Percentiles rank a stretch among this genome's conserved stretches.
These are phyloP conservation scores for Galium porrigens DNA, from an alignment of 305 asterid species.

Conservation along the genomic window DNA sequence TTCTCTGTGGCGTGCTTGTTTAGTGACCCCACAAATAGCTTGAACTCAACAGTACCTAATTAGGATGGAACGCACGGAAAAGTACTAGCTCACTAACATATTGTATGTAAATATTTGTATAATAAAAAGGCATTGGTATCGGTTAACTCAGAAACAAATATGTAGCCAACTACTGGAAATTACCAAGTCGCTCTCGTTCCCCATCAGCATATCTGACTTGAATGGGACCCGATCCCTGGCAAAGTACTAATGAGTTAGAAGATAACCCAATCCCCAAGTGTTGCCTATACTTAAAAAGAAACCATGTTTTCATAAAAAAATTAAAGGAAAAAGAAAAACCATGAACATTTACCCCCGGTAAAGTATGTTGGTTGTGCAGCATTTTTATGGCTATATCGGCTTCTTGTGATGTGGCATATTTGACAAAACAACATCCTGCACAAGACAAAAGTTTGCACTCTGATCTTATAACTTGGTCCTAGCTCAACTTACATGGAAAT, in stretches of 20 bases:
- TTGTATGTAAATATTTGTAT: not conserved
- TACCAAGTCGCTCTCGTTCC: slow-evolving; percentile 98
- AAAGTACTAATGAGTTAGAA: slow-evolving; percentile 18
- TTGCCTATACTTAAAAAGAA: slow-evolving; percentile 12
- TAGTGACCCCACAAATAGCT: slow-evolving; percentile 82
- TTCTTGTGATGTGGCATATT: slow-evolving; percentile 75
- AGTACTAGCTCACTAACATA: not conserved
- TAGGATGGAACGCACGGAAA: not conserved
- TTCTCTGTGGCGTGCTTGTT: slow-evolving; percentile 84
- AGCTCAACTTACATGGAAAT: slow-evolving; percentile 18
- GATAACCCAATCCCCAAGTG: slow-evolving; percentile 11
- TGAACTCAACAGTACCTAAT: slow-evolving; percentile 76
- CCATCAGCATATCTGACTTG: slow-evolving; percentile 99
- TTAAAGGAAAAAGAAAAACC: not conserved
- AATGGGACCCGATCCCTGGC: slow-evolving; percentile 79
- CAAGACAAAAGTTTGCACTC: slow-evolving; percentile 32
- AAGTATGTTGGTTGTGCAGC: slow-evolving; percentile 66
- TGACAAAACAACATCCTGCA: slow-evolving; percentile 98
- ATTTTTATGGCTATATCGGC: slow-evolving; percentile 91
- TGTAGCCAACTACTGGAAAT: slow-evolving; percentile 9
- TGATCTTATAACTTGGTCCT: slow-evolving; percentile 26
- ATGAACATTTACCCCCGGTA: slow-evolving; percentile 68
- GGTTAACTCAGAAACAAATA: not conserved
- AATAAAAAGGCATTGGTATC: not conserved
- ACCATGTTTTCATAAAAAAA: not conserved